phyloP scores from a whole-genome alignment of 257 asterid genomes.

The Sherardia arvensis region DNA sequence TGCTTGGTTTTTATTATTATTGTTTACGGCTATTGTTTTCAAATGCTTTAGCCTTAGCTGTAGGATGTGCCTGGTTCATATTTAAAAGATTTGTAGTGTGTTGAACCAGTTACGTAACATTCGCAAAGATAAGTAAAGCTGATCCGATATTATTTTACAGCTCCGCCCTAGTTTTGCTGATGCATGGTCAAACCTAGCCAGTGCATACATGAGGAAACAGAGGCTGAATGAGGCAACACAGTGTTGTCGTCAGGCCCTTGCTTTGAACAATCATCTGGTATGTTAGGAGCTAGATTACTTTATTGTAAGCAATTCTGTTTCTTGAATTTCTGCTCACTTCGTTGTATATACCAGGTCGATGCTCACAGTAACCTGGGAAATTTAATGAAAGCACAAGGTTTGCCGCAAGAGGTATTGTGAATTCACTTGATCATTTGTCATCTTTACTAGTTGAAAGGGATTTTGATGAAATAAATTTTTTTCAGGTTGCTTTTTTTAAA shows the following conservation, averaged over 20 bases:
- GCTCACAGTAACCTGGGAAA: constrained; percentile 99
- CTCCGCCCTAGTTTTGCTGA: constrained; percentile 99
- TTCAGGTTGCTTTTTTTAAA: background rate
- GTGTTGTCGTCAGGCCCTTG: constrained; percentile 99
- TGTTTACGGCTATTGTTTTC: background rate
- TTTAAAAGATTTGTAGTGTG: background rate
- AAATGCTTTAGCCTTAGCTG: too few relatives aligned
- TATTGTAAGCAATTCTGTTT: background rate
- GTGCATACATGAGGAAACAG: constrained; percentile 97
- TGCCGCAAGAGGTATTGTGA: constrained; percentile 66
- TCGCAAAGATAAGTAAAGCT: background rate
- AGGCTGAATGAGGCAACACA: constrained; percentile 92
- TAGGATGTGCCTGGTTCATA: too few relatives aligned
- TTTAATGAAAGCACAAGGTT: constrained; percentile 98
- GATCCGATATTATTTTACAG: constrained; percentile 36
- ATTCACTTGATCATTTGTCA: background rate
- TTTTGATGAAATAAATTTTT: background rate
- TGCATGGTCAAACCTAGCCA: constrained; percentile 98
- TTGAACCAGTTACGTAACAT: background rate
- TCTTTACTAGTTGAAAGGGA: background rate
- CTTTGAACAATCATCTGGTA: constrained; percentile 85
- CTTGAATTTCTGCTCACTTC: constrained; percentile 6
- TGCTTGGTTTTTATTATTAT: background rate
- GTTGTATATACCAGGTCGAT: constrained; percentile 60
- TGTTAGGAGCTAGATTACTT: background rate